Evolutionary conservation across 2,329 filamentous ascomycete species (phyloP).

Genomic region (Aspergillus versicolor): DNA sequence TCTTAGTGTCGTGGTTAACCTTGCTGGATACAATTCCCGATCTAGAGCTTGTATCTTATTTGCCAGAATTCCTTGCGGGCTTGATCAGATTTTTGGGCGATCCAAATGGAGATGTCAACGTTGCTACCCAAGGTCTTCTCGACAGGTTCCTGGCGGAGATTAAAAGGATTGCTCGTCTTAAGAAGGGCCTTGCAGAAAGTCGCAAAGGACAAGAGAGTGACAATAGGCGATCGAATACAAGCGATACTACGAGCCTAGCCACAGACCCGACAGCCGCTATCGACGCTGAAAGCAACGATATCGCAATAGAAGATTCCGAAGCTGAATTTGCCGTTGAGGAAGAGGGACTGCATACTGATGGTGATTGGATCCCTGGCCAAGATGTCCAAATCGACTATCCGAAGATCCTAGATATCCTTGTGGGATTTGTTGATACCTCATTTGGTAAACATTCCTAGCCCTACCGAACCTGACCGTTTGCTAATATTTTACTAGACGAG

Average conservation of each 20-base stretch:
- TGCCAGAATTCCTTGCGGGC: conserved; percentile 88
- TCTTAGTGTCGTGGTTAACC: conserved; percentile 94
- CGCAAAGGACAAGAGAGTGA: conserved; percentile 68
- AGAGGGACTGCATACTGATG: conserved; percentile 65
- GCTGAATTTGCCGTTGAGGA: conserved; percentile 47
- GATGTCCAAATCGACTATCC: conserved; percentile 93
- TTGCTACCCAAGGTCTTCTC: conserved; percentile 81
- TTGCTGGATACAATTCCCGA: conserved; percentile 95
- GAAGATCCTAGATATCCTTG: conserved; percentile 86
- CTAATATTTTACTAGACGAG: conserved; percentile 60
- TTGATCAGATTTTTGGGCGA: conserved; percentile 91
- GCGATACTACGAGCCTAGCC: conserved; percentile 64
- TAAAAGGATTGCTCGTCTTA: conserved; percentile 87
- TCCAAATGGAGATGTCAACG: conserved; percentile 89
- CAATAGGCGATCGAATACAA: conserved; percentile 67
- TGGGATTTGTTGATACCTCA: conserved; percentile 81
- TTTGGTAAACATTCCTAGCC: conserved; percentile 53
- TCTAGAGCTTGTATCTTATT: conserved; percentile 85
- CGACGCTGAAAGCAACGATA: conserved; percentile 50
- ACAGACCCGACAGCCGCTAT: conserved; percentile 46
- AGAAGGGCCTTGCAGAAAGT: conserved; percentile 87
- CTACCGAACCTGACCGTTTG: neutral
- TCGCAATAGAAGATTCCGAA: conserved; percentile 53
- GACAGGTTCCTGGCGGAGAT: conserved; percentile 93
- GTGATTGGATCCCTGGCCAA: conserved; percentile 96